A percentile compares a stretch with the other conserved stretches of the same genome.
These are phyloP conservation scores for Ophiostoma tasmaniense DNA, from an alignment of 2,329 filamentous ascomycete genomes.

Conservation along the genomic window DNA sequence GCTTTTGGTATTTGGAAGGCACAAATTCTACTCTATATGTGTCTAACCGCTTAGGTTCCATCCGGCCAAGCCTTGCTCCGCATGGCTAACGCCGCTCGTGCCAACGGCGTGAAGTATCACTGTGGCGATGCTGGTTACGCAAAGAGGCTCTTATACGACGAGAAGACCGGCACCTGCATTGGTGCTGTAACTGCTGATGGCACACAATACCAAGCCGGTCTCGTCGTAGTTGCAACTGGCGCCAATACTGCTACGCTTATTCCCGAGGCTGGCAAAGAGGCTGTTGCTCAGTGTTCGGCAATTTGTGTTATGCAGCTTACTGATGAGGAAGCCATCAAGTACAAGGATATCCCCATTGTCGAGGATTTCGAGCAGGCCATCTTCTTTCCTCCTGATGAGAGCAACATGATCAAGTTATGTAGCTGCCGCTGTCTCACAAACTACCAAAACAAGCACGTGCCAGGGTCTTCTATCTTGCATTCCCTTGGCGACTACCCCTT, in stretches of 20 bases:
- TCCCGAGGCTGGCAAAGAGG: slow-evolving; percentile 49
- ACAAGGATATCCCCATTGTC: slow-evolving; percentile 35
- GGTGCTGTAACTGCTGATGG: neutral
- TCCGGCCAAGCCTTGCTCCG: slow-evolving; percentile 20
- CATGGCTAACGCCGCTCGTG: slow-evolving; percentile 27
- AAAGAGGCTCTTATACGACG: neutral
- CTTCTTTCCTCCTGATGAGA: slow-evolving; percentile 46
- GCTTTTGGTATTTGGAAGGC: too few relatives aligned
- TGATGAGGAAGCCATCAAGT: slow-evolving; percentile 44
- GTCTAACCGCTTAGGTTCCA: neutral
- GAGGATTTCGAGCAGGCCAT: slow-evolving; percentile 30
- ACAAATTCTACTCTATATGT: neutral
- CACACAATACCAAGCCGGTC: neutral
- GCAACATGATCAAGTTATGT: slow-evolving; percentile 43
- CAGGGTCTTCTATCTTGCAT: slow-evolving; percentile 21
- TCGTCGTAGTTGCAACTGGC: neutral
- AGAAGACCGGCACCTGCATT: neutral
- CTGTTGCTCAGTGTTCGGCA: slow-evolving; percentile 54
- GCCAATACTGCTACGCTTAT: slow-evolving; percentile 51
- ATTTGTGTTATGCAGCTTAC: slow-evolving; percentile 53
- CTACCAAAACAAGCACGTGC: slow-evolving; percentile 28
- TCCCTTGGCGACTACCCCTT: slow-evolving; percentile 23
- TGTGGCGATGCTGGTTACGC: neutral
- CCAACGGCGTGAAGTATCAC: neutral
- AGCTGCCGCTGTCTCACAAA: slow-evolving; percentile 45